Conservation (phyloP, 768 basidiomycete genomes). For the Tricholoma bakamatsutake region DNA sequence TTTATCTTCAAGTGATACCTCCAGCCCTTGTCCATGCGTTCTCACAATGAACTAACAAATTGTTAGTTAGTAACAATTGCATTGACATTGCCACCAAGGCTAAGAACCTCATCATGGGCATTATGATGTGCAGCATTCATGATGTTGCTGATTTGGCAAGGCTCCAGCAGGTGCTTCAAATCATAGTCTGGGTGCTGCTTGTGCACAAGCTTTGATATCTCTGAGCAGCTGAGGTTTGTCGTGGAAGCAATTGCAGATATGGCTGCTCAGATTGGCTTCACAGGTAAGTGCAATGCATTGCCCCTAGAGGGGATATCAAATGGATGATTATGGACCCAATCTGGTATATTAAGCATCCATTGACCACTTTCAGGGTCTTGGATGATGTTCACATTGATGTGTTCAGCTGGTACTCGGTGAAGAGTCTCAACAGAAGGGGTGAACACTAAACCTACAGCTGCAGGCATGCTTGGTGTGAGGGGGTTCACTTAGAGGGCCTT, state of each 20-base stretch:
- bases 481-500: too few species aligned
- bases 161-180: slow-evolving; percentile 16
- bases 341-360: slow-evolving; percentile 12
- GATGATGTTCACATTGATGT: slow-evolving; percentile 18
- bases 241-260: slow-evolving; percentile 5
- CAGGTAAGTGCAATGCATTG: slow-evolving; percentile 11
- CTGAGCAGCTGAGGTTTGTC: slow-evolving; percentile 13
- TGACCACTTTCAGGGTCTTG: neutral
- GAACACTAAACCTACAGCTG: too few species aligned
- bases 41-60: slow-evolving; percentile 13
- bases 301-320: slow-evolving; percentile 17
- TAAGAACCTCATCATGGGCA: slow-evolving; percentile 12
- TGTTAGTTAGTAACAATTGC: slow-evolving; percentile 21
- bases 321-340: slow-evolving; percentile 21
- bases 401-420: too few species aligned
- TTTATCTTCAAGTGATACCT: neutral
- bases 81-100: slow-evolving; percentile 22
- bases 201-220: slow-evolving; percentile 6
- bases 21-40: neutral
- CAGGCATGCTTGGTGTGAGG: too few species aligned
- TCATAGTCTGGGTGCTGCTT: slow-evolving; percentile 4
- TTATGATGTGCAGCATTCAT: slow-evolving; percentile 8
- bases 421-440: too few species aligned
- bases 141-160: slow-evolving; percentile 28
- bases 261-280: slow-evolving; percentile 11